These are phyloP conservation scores for Jackrogersella minutella DNA, from an alignment of 495 filamentous ascomycete genomes.

Conservation along the genomic window DNA sequence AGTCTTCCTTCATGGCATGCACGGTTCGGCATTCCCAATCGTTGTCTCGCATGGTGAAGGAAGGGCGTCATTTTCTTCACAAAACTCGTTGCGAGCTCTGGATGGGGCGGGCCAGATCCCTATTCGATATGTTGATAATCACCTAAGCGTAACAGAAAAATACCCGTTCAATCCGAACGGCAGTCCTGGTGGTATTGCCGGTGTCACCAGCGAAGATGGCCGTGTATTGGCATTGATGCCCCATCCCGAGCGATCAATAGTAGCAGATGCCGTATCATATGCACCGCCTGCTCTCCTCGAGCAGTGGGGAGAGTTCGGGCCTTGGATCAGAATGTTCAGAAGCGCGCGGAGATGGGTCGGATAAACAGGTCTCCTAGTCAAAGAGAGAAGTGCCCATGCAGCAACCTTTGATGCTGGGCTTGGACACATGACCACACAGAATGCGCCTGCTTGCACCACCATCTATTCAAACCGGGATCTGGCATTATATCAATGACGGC, in stretches of 20 bases:
- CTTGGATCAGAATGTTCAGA: slow-evolving; percentile 84
- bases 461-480: background rate
- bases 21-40: slow-evolving; percentile 82
- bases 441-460: background rate
- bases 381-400: background rate
- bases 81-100: slow-evolving; percentile 62
- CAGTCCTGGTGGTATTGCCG: slow-evolving; percentile 85
- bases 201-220: slow-evolving; percentile 79
- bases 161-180: slow-evolving; percentile 97
- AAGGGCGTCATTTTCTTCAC: slow-evolving; percentile 74
- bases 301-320: slow-evolving; percentile 86
- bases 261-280: slow-evolving; percentile 83
- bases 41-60: slow-evolving; percentile 94
- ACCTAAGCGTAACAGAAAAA: slow-evolving; percentile 72
- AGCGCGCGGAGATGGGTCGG: slow-evolving; percentile 88
- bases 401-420: background rate
- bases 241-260: slow-evolving; percentile 90
- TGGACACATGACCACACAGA: background rate
- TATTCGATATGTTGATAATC: slow-evolving; percentile 85
- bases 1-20: slow-evolving; percentile 95
- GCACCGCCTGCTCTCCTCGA: slow-evolving; percentile 67
- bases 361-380: slow-evolving; percentile 44
- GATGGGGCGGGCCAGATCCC: slow-evolving; percentile 69
- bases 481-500: background rate
- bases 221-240: slow-evolving; percentile 95